Base-by-base conservation (phyloP, 495 filamentous ascomycete species). In the Sphaerosporella brunnea region DNA sequence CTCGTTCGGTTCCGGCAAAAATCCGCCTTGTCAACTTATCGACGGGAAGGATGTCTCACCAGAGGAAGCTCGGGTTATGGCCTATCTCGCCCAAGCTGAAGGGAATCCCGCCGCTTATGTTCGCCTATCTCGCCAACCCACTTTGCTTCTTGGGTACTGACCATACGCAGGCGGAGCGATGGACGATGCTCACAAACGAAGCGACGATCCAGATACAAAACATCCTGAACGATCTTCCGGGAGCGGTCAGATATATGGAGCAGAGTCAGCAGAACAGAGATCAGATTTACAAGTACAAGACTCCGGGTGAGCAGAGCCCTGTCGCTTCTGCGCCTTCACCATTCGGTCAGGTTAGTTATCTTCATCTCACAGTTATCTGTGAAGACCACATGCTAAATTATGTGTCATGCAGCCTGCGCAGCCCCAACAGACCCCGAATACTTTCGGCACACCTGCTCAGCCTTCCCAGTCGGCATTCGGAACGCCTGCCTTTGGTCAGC, bases 1-100 rank as follows among this genome's bases (percentile, higher is more conserved):
- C 10, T 62, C 59, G 30, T 61, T 57, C 36, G 58, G 59, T 9
- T 58, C 58, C 19, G 58, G 57, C 8, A 61, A 61, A 45, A 58
- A 61, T 19, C 58, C 58, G 8, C 58, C 58, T 8, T 37, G 46
- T 10, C 58, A 61, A 28, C 45, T 61, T 34, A 61, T 61, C 38
- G 58, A 61, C 46, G 58, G 49, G 8, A 61, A 61, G 23, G 58
- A 61, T 47, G 46, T 61, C 30, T 61, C 58, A 4, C 53, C 50
- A 1, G 58, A 61, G 40, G 58, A 61, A 48, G 51, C 51, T 26
- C 55, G 58, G 2, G 48, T 61, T 15, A 44, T 51, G 45, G 53
- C 53, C 8, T 61, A 61, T 38, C 48, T 45, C 32, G 44, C 38
- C 21, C 47, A 49, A 30, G 56, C 52, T 11, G 56, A 54, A 23